Base-by-base conservation (phyloP, 2,329 filamentous ascomycete species). In the Colletotrichum trifolii region DNA sequence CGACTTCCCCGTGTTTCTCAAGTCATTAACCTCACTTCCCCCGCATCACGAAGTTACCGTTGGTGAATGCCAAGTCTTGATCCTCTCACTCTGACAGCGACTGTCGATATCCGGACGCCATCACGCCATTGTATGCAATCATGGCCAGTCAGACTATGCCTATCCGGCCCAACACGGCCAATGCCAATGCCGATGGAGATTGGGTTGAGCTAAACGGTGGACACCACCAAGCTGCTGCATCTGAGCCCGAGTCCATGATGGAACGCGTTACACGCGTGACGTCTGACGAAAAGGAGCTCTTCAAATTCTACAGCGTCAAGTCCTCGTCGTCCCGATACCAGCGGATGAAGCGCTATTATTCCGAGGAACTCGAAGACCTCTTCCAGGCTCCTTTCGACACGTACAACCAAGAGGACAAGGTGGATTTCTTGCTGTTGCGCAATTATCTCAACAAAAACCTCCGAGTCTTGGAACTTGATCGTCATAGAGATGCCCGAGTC, bases 341-440 rank as follows among this genome's bases (percentile, higher is more conserved):
- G 5, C 77, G 78, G 1, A 69, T 87, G 0, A 65, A 74, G 1
- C 64, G 71, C 11, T 87, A 80, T 69, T 81, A 81, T 64, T 58
- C 70, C 0, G 68, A 77, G 0, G 80, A 86, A 64, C 75, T 85
- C 0, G 69, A 72, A 2, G 56, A 68, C 1, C 61, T 77, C 0
- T 67, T 67, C 17, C 50, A 60, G 17, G 54, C 75, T 9, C 67
- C 71, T 40, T 77, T 77, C 58, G 68, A 73, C 2, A 53, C 45
- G 2, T 62, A 77, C 17, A 64, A 62, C 15, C 82, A 83, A 59
- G 77, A 86, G 42, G 80, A 76, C 46, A 79, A 75, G 61, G 78
- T 82, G 13, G 84, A 87, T 69, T 84, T 79, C 57, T 49, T 86
- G 5, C 79, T 87, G 0, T 73, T 87, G 6, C 76, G 80, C 43